Evolutionary conservation across 2,329 filamentous ascomycete species (phyloP).

Genomic region (Purpureocillium takamizusanense): DNA sequence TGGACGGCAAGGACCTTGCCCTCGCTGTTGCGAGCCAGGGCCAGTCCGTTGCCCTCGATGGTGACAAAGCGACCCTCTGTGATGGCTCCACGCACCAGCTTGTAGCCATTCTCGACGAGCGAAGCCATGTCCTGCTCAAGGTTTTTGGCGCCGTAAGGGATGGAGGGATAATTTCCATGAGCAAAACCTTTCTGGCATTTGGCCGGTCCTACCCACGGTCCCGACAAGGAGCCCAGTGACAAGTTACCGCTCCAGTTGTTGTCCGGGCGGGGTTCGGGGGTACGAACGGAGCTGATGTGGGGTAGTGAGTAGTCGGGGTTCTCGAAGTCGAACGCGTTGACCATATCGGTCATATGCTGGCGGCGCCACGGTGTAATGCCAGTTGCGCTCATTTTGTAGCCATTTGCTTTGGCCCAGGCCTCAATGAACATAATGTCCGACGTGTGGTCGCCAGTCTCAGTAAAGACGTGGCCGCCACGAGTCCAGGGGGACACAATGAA

Average conservation of each 20-base stretch:
- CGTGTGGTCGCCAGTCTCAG: conserved; percentile 42
- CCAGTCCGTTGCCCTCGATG: conserved; percentile 32
- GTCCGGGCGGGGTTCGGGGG: conserved; percentile 20
- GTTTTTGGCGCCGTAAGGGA: conserved; percentile 33
- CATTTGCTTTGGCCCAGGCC: conserved; percentile 25
- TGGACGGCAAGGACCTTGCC: conserved; percentile 6
- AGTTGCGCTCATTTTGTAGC: conserved; percentile 18
- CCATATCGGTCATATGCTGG: conserved; percentile 14
- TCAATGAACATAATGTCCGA: conserved; percentile 44
- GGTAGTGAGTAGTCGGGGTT: conserved; percentile 28
- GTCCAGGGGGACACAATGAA: conserved; percentile 46
- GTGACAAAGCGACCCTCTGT: conserved; percentile 45
- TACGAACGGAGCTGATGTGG: conserved; percentile 19
- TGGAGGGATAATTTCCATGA: conserved; percentile 15
- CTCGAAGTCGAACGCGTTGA: conserved; percentile 21
- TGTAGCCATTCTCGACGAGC: conserved; percentile 39
- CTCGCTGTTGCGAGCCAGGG: conserved; percentile 23
- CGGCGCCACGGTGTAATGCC: conserved; percentile 15
- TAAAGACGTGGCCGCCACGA: conserved; percentile 41
- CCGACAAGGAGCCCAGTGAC: conserved; percentile 8
- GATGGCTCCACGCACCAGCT: conserved; percentile 35
- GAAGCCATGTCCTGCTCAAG: conserved; percentile 19
- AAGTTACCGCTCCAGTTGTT: conserved; percentile 23
- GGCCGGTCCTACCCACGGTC: conserved; percentile 26
- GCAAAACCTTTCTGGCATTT: conserved; percentile 23